Conservation (phyloP, 2,329 filamentous ascomycete genomes). For the Aureobasidium sp. region DNA sequence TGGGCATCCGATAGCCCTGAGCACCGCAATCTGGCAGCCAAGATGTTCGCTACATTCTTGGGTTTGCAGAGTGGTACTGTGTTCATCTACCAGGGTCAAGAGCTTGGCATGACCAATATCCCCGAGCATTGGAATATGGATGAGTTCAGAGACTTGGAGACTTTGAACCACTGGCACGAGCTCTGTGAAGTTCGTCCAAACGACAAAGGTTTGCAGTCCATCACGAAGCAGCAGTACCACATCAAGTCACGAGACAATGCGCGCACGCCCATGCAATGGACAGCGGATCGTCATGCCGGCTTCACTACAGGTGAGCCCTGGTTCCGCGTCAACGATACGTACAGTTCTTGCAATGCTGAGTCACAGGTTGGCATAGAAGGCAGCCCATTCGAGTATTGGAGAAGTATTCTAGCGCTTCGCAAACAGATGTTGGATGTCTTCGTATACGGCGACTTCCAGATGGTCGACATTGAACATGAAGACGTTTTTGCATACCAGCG, state of each 20-base stretch:
- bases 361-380: conserved; percentile 50
- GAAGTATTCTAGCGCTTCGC: conserved; percentile 25
- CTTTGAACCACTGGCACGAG: conserved; percentile 12
- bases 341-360: conserved; percentile 23
- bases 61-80: conserved; percentile 35
- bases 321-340: conserved; percentile 50
- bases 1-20: conserved; percentile 44
- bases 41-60: conserved; percentile 38
- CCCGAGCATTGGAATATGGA: conserved; percentile 33
- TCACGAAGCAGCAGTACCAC: conserved; percentile 32
- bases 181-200: not conserved
- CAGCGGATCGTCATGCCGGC: conserved; percentile 49
- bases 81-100: conserved; percentile 59
- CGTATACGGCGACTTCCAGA: conserved; percentile 22
- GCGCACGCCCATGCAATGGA: conserved; percentile 64
- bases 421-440: conserved; percentile 22
- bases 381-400: conserved; percentile 52
- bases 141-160: conserved; percentile 25
- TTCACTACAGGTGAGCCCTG: conserved; percentile 55
- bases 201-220: not conserved
- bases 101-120: conserved; percentile 54
- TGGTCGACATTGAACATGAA: not conserved
- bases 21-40: conserved; percentile 34
- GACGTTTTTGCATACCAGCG: conserved; percentile 2
- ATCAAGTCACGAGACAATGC: conserved; percentile 59